Evolutionary conservation across 768 basidiomycete genomes (phyloP).

Genomic region (Termitomyces sp.): DNA sequence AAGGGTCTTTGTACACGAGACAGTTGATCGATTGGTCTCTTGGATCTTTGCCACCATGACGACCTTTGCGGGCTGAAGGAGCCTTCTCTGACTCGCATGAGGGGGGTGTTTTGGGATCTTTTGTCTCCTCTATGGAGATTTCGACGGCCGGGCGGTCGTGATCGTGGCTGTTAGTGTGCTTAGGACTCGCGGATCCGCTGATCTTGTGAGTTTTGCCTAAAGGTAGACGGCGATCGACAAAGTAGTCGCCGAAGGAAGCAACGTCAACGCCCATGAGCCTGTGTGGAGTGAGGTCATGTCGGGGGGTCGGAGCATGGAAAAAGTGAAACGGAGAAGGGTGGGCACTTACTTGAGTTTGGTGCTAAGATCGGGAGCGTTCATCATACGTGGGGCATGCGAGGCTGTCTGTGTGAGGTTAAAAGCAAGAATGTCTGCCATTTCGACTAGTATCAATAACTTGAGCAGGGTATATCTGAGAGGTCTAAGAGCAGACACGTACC

Average conservation of each 20-base stretch:
- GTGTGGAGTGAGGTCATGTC: neutral
- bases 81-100: neutral
- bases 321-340: neutral
- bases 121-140: conserved; percentile 4
- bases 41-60: conserved; percentile 5
- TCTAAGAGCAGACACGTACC: conserved; percentile 9
- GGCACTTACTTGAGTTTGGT: conserved; percentile 54
- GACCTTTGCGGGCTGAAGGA: conserved; percentile 5
- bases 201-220: neutral
- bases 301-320: too few relatives aligned
- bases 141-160: neutral
- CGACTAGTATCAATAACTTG: conserved; percentile 32
- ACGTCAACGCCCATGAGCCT: conserved; percentile 41
- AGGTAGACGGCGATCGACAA: conserved; percentile 44
- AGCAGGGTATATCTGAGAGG: neutral
- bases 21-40: conserved; percentile 45
- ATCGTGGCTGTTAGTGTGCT: neutral
- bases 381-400: conserved; percentile 28
- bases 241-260: conserved; percentile 72
- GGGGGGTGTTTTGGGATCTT: neutral
- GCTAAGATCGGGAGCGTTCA: conserved; percentile 64
- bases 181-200: neutral
- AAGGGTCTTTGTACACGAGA: conserved; percentile 69
- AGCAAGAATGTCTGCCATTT: conserved; percentile 74
- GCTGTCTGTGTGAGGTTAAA: conserved; percentile 64